Evolutionary conservation across 768 basidiomycete genomes (phyloP).

Genomic region (Clathrus columnatus): DNA sequence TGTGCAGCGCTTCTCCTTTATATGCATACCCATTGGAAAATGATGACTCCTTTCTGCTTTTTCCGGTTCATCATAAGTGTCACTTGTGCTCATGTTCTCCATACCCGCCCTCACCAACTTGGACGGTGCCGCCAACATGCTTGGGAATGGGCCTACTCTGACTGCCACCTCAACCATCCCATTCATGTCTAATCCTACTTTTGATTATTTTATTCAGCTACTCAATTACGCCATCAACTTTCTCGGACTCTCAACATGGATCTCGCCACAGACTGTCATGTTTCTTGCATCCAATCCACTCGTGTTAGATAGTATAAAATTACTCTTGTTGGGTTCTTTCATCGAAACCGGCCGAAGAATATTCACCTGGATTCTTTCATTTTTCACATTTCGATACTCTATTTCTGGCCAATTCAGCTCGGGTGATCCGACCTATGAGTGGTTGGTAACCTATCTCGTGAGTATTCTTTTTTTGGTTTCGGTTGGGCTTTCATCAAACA

Average conservation of each 20-base stretch:
- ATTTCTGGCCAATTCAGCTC: constrained; percentile 38
- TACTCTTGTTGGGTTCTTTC: constrained; percentile 17
- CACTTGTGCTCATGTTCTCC: neutral
- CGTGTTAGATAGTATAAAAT: constrained; percentile 11
- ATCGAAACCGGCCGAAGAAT: constrained; percentile 17
- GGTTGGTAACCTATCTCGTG: constrained; percentile 38
- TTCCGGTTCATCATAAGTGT: no score
- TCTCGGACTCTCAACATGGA: neutral
- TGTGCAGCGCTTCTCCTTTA: no score
- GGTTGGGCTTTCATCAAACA: neutral
- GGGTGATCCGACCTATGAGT: constrained; percentile 42
- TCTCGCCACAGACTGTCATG: neutral
- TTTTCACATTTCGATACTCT: constrained; percentile 22
- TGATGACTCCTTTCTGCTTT: no score
- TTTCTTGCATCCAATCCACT: neutral
- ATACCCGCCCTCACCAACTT: neutral
- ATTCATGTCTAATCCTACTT: neutral
- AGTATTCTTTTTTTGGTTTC: constrained; percentile 6
- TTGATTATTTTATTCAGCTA: neutral
- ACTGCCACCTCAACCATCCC: neutral
- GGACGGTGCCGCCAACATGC: neutral
- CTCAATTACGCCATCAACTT: neutral
- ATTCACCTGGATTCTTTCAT: constrained; percentile 10
- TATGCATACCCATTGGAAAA: no score
- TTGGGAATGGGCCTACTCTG: neutral